A percentile compares a stretch with the other conserved stretches of the same genome.
These are phyloP conservation scores for Coemansia javaensis DNA, from an alignment of 192 early-diverging fungal species.

Conservation along the genomic window DNA sequence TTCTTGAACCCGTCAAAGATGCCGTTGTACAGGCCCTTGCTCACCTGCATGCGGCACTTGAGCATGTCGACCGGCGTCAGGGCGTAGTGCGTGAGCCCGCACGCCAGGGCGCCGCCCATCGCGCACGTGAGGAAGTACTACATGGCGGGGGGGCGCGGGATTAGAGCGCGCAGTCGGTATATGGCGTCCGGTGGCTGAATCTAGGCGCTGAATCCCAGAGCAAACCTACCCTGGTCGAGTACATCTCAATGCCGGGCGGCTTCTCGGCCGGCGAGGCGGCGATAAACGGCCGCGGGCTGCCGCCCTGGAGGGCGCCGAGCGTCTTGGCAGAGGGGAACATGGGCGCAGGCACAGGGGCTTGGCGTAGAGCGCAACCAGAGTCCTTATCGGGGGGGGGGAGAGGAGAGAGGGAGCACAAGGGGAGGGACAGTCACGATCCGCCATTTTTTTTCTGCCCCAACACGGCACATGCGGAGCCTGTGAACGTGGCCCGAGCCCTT, in stretches of 20 bases:
- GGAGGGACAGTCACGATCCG: too few species aligned
- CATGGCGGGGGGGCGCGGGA: background rate
- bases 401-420: too few species aligned
- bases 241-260: slow-evolving; percentile 45
- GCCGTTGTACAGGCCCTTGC: slow-evolving; percentile 50
- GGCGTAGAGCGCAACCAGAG: too few species aligned
- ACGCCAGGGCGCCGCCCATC: slow-evolving; percentile 59
- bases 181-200: background rate
- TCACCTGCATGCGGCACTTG: slow-evolving; percentile 57
- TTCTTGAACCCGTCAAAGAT: slow-evolving; percentile 55
- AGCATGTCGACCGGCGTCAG: slow-evolving; percentile 57
- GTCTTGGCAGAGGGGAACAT: slow-evolving; percentile 34
- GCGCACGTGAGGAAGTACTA: slow-evolving; percentile 63
- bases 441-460: too few species aligned
- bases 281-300: slow-evolving; percentile 45
- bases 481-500: too few species aligned
- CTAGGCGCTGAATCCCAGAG: background rate
- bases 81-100: slow-evolving; percentile 62
- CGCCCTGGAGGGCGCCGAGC: slow-evolving; percentile 46
- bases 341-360: slow-evolving; percentile 4
- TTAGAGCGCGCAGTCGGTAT: background rate
- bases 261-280: slow-evolving; percentile 46
- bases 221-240: slow-evolving; percentile 47
- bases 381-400: too few species aligned
- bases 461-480: too few species aligned